Percentiles rank a stretch among this genome's conserved stretches.
These are phyloP conservation scores for Kodamaea ohmeri DNA, from an alignment of 1,139 yeast genomes.

Conservation along the genomic window DNA sequence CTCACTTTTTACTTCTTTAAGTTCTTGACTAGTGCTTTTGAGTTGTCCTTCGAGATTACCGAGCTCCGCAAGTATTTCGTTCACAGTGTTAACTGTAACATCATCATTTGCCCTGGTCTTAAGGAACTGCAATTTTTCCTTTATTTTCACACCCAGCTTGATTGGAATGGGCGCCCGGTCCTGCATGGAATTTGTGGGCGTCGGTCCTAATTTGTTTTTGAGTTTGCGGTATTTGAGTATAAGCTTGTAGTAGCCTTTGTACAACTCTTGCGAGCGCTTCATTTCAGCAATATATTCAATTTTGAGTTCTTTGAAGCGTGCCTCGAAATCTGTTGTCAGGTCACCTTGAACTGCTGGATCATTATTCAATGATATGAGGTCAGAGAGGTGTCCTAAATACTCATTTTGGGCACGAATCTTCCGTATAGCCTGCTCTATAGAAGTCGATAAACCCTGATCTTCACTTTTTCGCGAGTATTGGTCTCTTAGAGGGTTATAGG, in stretches of 20 bases:
- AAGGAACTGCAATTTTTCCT: slow-evolving; percentile 7
- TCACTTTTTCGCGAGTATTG: too few relatives aligned
- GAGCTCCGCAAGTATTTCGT: slow-evolving; percentile 3
- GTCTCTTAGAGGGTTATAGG: too few relatives aligned
- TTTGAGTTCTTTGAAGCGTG: slow-evolving; percentile 31
- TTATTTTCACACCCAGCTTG: slow-evolving; percentile 5
- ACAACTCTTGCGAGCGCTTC: slow-evolving; percentile 28
- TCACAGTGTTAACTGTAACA: slow-evolving; percentile 1
- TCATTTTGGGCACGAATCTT: slow-evolving; percentile 22
- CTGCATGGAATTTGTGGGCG: slow-evolving; percentile 1
- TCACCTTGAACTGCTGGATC: slow-evolving; percentile 14
- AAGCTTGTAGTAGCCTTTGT: slow-evolving; percentile 39
- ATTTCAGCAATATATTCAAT: slow-evolving; percentile 33
- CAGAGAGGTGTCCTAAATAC: slow-evolving; percentile 22
- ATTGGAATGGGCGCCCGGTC: neutral
- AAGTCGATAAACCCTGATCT: neutral
- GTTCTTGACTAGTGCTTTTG: neutral
- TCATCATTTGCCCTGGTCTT: slow-evolving; percentile 4
- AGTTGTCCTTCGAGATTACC: neutral
- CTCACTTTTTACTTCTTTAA: neutral
- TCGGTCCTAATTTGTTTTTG: too few relatives aligned
- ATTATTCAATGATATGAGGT: slow-evolving; percentile 20
- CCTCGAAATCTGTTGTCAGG: slow-evolving; percentile 9
- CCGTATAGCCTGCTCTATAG: slow-evolving; percentile 11
- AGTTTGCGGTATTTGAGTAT: slow-evolving; percentile 38